Base-by-base conservation (phyloP, 192 early-diverging fungal genomes). In the Entomortierella lignicola region DNA sequence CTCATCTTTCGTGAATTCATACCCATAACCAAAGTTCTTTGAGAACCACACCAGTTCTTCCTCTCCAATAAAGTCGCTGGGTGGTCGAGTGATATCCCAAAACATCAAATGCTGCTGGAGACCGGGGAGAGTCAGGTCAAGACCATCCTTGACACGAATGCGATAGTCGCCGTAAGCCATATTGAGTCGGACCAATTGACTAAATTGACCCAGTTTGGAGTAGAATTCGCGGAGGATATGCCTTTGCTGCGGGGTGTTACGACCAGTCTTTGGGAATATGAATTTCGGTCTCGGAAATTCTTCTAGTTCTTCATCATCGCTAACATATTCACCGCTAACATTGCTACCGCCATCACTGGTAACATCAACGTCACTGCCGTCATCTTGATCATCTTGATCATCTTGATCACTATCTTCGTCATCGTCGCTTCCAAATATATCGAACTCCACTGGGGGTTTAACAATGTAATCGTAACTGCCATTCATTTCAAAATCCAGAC, bases 11-110 rank as follows among this genome's bases (percentile, higher is more conserved):
- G n/a, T 47, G 21, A 29, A 59, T 17, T 69, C 50, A 13, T n/a
- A n/a, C 29, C 69, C 69, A 15, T 37, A 30, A 0, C 69, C 69
- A 63, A 71, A 71, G 26, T 71, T 29, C 42, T 47, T 53, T 4
- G 60, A 60, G 43, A 71, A 48, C 37, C 52, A 71, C 44, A 26
- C 34, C 41, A 71, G 8, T 26, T 63, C 69, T 3, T 15, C 12
- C 27, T 58, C 31, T 0, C 55, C 23, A 7, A 71, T 2, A 0
- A 3, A 2, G 18, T 57, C 41, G 0, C 60, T 53, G 0, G 17
- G 26, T 5, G 0, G n/a, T 0, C 42, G 60, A 4, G 26, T n/a
- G 42, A 71, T 20, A 26, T 58, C 26, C 69, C 69, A 71, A 1
- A 13, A 4, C 4, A 44, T 21, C 1, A 71, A 44, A 4, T 56